Conservation (phyloP, 2,329 filamentous ascomycete genomes). For the Trichoderma koningiopsis region DNA sequence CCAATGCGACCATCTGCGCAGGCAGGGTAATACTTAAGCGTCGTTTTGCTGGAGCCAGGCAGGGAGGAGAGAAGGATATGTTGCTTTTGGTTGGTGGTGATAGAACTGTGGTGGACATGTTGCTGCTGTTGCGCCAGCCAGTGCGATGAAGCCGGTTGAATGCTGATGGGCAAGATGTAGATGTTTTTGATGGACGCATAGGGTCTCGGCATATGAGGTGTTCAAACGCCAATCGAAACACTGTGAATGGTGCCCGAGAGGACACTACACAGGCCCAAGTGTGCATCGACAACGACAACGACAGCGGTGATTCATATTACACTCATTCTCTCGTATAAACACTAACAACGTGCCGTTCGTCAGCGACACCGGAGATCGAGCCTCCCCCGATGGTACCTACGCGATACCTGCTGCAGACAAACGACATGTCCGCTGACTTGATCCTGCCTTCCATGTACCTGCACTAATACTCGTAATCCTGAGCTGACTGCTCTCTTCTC, state of each 20-base stretch:
- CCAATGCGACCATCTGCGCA: constrained; percentile 17
- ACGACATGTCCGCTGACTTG: constrained; percentile 4
- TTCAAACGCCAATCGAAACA: neutral
- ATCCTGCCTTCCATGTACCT: neutral
- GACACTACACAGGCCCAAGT: neutral
- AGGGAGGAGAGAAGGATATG: no score
- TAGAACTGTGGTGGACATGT: neutral
- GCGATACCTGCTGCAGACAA: neutral
- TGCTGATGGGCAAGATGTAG: neutral
- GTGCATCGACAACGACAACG: neutral
- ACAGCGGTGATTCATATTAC: neutral
- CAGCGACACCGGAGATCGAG: constrained; percentile 7
- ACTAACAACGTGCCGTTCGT: neutral
- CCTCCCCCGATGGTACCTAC: neutral
- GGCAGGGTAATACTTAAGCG: constrained; percentile 6
- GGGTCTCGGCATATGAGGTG: neutral
- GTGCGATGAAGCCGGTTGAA: neutral
- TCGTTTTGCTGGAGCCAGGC: neutral
- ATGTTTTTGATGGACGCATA: neutral
- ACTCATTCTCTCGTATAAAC: neutral
- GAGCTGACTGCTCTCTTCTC: constrained; percentile 17
- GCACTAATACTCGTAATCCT: neutral
- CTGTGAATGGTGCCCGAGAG: neutral
- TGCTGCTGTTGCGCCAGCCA: neutral
- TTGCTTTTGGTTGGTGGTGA: neutral